Conservation (phyloP, 2,329 filamentous ascomycete species). For the Exophiala sideris region DNA sequence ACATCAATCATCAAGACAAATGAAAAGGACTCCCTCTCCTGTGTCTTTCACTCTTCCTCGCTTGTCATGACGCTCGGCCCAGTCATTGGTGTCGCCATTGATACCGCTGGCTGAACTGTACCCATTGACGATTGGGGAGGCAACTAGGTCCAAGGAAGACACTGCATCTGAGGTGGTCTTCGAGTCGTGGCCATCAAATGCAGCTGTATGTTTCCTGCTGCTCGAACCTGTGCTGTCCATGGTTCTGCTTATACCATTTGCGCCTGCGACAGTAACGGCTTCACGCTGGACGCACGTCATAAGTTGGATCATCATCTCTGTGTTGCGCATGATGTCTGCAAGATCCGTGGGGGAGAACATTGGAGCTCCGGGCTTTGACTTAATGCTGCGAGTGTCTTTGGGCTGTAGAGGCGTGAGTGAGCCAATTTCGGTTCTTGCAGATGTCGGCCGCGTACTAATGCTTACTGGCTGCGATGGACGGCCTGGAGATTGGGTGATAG, state of each 20-base stretch:
- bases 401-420: not conserved
- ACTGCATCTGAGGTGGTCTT: too few relatives aligned
- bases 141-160: too few relatives aligned
- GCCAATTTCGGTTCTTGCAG: conserved; percentile 2
- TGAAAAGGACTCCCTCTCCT: conserved; percentile 1
- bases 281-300: conserved; percentile 13
- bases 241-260: not conserved
- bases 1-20: not conserved
- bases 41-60: not conserved
- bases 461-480: not conserved
- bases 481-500: not conserved
- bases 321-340: conserved; percentile 9
- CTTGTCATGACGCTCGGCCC: not conserved
- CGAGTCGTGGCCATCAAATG: too few relatives aligned
- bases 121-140: too few relatives aligned
- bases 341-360: conserved; percentile 2
- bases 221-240: not conserved
- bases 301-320: conserved; percentile 9
- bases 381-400: not conserved
- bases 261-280: not conserved
- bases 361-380: not conserved
- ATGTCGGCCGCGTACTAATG: not conserved
- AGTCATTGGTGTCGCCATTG: too few relatives aligned
- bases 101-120: too few relatives aligned
- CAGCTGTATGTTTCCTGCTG: not conserved